Evolutionary conservation across 371 early-diverging fungal genomes (phyloP), one percentile per base, ranked within the genome.

Genomic region (Caulochytrium protostelioides): DNA sequence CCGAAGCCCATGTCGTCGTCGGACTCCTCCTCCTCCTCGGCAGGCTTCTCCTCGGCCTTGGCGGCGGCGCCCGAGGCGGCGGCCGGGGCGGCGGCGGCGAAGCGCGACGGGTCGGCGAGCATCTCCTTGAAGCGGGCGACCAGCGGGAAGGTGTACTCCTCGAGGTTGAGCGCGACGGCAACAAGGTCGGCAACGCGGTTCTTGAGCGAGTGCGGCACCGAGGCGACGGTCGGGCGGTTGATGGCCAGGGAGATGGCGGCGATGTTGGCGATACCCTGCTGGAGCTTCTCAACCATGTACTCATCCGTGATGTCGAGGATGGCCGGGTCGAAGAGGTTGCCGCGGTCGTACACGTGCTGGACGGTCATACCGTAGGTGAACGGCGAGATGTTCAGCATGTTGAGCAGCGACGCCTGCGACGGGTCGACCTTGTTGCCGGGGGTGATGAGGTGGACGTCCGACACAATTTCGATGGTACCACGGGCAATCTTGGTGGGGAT

Each of bases 401-500:
- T 90, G 45, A 99, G 74, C 39, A 99, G 72, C 42, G 84, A 75
- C 50, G 98, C 98, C 64, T 99, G 97, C 55, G 98, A 95, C 52
- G 92, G 78, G 63, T 94, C 94, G 65, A 99, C 98, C 72, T 82
- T 83, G 53, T 74, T 59, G 41, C 91, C 97, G 47, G 59, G 66
- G 55, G 72, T 66, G 52, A 98, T 77, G 41, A 97, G 65, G 56
- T 83, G 75, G 57, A 92, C 84, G 43, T 91, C 87, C 60, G 72
- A 76, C 54, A 89, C 79, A 57, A 99, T 97, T 74, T 98, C 99
- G 74, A 99, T 92, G 66, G 95, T 92, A 83, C 98, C 98, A 82
- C 91, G 92, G 46, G 95, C 81, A 78, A 99, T 97, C 90, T 99
- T 99, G 76, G 98, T 98, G 46, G 94, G 89, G 71, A 99, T 86